Evolutionary conservation across 805 yeast genomes (phyloP).

Genomic region (Millerozyma acaciae): DNA sequence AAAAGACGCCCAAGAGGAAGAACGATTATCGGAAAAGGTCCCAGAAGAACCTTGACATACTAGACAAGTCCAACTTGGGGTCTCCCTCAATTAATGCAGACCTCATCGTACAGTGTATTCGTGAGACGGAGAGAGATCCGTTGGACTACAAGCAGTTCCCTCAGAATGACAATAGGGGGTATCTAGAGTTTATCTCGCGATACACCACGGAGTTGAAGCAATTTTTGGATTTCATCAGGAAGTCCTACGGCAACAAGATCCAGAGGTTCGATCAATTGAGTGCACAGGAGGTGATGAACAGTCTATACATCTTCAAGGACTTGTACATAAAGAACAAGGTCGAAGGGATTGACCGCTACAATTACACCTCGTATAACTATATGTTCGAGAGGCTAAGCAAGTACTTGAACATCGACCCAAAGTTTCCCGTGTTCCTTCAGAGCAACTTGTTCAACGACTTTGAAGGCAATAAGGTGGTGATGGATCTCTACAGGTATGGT

Average conservation of each 20-base stretch:
- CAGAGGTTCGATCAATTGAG: slow-evolving; percentile 20
- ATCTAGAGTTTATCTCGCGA: slow-evolving; percentile 14
- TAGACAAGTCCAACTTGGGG: slow-evolving; percentile 1
- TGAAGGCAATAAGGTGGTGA: slow-evolving; percentile 8
- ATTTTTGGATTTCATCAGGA: slow-evolving; percentile 17
- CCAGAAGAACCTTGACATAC: neutral
- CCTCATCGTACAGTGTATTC: slow-evolving; percentile 3
- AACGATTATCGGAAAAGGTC: neutral
- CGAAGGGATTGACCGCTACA: slow-evolving; percentile 12
- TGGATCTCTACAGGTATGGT: slow-evolving; percentile 14
- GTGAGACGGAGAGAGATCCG: slow-evolving; percentile 5
- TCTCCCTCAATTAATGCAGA: slow-evolving; percentile 1
- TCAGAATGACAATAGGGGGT: slow-evolving; percentile 3
- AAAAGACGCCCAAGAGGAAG: slow-evolving; percentile 11
- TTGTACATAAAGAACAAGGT: slow-evolving; percentile 15
- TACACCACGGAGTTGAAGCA: slow-evolving; percentile 17
- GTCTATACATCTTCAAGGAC: slow-evolving; percentile 23
- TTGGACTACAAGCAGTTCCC: slow-evolving; percentile 5
- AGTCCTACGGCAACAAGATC: slow-evolving; percentile 20
- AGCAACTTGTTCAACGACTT: slow-evolving; percentile 14
- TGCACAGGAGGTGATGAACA: slow-evolving; percentile 21
- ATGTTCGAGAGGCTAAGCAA: slow-evolving; percentile 20
- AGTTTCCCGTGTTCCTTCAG: slow-evolving; percentile 17
- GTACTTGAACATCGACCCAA: slow-evolving; percentile 10
- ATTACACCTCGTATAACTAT: slow-evolving; percentile 13